These are phyloP conservation scores for Pneumocystis jirovecii DNA, from an alignment of 1,139 yeast species.

Conservation along the genomic window DNA sequence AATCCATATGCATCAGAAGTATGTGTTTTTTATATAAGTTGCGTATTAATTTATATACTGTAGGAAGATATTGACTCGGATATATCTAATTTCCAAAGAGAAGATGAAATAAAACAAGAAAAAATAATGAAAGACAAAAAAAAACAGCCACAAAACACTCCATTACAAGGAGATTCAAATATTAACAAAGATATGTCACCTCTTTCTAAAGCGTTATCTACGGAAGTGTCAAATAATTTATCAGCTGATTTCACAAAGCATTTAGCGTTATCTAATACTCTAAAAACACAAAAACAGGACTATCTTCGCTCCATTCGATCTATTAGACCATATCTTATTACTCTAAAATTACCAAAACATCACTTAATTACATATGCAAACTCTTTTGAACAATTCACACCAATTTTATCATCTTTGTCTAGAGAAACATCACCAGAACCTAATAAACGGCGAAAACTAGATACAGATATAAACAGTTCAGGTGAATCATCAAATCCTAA, in stretches of 20 bases:
- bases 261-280: background rate
- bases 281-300: background rate
- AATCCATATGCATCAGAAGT: slow-evolving; percentile 25
- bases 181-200: background rate
- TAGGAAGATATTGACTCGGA: background rate
- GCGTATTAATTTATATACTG: background rate
- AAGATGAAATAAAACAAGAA: background rate
- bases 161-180: background rate
- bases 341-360: background rate
- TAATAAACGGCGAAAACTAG: background rate
- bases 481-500: background rate
- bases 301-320: background rate
- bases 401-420: background rate
- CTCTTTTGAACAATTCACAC: background rate
- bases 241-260: background rate
- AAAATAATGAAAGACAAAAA: background rate
- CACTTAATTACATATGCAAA: background rate
- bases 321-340: background rate
- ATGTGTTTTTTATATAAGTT: background rate
- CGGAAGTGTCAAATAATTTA: background rate
- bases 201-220: background rate
- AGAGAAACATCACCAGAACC: background rate
- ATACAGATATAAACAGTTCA: background rate
- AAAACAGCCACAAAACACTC: background rate
- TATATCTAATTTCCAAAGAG: background rate